phyloP scores from a whole-genome alignment of 139 green algal species.

The Spirogloea muscicola region DNA sequence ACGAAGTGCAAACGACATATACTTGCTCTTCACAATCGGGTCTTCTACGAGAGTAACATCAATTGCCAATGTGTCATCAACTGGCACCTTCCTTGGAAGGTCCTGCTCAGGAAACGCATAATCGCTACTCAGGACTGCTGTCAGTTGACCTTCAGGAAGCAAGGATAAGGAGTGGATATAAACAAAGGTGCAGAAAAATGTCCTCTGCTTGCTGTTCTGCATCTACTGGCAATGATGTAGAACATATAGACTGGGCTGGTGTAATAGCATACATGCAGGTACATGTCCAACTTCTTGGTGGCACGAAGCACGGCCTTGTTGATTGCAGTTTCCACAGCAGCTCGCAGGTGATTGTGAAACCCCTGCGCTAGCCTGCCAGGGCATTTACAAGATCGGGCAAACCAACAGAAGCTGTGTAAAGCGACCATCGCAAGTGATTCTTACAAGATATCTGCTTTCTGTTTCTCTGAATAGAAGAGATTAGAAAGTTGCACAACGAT shows the following conservation, averaged over 20 bases:
- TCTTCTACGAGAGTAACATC: constrained; percentile 9
- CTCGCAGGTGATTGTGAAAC: constrained; percentile 16
- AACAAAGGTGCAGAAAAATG: too few relatives aligned
- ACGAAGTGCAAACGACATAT: neutral
- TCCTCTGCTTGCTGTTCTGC: too few relatives aligned
- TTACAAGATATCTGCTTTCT: neutral
- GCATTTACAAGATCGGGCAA: neutral
- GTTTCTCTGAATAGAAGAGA: neutral
- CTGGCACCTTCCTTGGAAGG: constrained; percentile 2
- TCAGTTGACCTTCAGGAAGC: too few relatives aligned
- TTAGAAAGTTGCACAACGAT: neutral
- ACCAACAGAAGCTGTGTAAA: neutral
- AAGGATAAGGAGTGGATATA: too few relatives aligned
- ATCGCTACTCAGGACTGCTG: too few relatives aligned
- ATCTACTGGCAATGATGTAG: too few relatives aligned
- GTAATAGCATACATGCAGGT: constrained; percentile 21
- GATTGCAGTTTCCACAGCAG: constrained; percentile 19
- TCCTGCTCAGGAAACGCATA: too few relatives aligned
- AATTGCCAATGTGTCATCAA: constrained; percentile 21
- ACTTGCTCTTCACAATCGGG: constrained; percentile 10
- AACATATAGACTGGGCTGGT: too few relatives aligned
- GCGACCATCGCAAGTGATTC: neutral
- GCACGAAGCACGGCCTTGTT: neutral
- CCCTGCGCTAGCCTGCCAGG: constrained; percentile 18
- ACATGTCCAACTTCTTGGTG: constrained; percentile 17